Evolutionary conservation across 2,329 filamentous ascomycete species (phyloP).

Genomic region (Cladobotryum mycophilum): DNA sequence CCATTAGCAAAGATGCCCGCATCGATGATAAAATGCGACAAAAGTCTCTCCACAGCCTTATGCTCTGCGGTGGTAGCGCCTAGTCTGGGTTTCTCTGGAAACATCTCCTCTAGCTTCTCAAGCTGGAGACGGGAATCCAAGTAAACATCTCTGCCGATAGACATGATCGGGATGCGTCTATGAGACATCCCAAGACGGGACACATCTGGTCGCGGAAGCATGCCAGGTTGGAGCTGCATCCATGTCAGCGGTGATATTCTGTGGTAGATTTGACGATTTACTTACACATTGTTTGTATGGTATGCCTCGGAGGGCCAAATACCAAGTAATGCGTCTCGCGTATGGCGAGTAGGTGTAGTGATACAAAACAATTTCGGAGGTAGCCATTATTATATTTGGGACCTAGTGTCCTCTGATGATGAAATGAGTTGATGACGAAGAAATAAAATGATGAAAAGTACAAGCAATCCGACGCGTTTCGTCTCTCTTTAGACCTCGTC

Average conservation of each 20-base stretch:
- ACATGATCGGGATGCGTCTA: constrained; percentile 62
- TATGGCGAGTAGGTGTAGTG: constrained; percentile 62
- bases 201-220: constrained; percentile 61
- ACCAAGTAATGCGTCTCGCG: constrained; percentile 59
- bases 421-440: neutral
- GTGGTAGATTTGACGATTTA: neutral
- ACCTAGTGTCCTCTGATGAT: neutral
- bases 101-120: constrained; percentile 53
- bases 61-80: constrained; percentile 33
- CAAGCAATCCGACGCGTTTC: too few relatives aligned
- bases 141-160: constrained; percentile 62
- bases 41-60: constrained; percentile 45
- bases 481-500: neutral
- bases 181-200: constrained; percentile 55
- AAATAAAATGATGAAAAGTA: neutral
- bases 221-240: constrained; percentile 55
- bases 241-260: neutral
- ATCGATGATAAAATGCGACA: constrained; percentile 52
- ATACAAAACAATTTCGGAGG: constrained; percentile 48
- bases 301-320: constrained; percentile 59
- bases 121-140: constrained; percentile 65
- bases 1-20: constrained; percentile 49
- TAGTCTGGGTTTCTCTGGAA: constrained; percentile 36
- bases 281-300: constrained; percentile 62
- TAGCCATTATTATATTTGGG: constrained; percentile 14